Conservation (phyloP, 169 alveolate species). For the Plasmodium gaboni region DNA sequence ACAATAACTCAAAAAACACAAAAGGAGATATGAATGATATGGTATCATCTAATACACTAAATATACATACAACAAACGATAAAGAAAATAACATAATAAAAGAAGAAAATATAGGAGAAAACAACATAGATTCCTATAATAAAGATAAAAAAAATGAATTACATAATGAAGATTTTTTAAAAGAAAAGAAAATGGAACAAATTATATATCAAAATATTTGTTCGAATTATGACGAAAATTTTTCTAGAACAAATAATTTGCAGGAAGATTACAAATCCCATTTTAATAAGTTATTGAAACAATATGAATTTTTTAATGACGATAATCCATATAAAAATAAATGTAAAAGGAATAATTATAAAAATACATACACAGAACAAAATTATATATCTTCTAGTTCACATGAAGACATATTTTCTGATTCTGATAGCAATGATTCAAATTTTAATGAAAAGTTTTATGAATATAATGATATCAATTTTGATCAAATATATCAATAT, state of each 20-base stretch:
- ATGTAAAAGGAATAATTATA: slow-evolving; percentile 15
- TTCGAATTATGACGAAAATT: slow-evolving; percentile 58
- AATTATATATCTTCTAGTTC: slow-evolving; percentile 18
- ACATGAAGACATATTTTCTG: slow-evolving; percentile 28
- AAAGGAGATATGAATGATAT: no score
- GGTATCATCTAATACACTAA: no score
- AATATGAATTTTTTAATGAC: slow-evolving; percentile 65
- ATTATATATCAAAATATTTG: slow-evolving; percentile 25
- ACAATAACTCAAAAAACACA: not conserved
- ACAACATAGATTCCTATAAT: not conserved
- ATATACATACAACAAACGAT: not conserved
- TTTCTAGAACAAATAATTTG: slow-evolving; percentile 56
- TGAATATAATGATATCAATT: slow-evolving; percentile 71
- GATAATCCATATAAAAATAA: slow-evolving; percentile 67
- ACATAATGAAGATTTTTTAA: slow-evolving; percentile 11
- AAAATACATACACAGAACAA: slow-evolving; percentile 9
- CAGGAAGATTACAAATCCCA: slow-evolving; percentile 64
- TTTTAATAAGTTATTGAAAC: slow-evolving; percentile 43
- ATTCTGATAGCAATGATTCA: slow-evolving; percentile 68
- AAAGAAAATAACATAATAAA: not conserved
- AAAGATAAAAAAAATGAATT: not conserved
- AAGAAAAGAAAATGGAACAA: slow-evolving; percentile 55
- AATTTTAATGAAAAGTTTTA: slow-evolving; percentile 64
- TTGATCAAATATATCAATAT: slow-evolving; percentile 69
- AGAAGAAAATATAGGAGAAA: not conserved